Evolutionary conservation across 352 stramenopile species (phyloP).

Genomic region (Phytopythium aichiense): DNA sequence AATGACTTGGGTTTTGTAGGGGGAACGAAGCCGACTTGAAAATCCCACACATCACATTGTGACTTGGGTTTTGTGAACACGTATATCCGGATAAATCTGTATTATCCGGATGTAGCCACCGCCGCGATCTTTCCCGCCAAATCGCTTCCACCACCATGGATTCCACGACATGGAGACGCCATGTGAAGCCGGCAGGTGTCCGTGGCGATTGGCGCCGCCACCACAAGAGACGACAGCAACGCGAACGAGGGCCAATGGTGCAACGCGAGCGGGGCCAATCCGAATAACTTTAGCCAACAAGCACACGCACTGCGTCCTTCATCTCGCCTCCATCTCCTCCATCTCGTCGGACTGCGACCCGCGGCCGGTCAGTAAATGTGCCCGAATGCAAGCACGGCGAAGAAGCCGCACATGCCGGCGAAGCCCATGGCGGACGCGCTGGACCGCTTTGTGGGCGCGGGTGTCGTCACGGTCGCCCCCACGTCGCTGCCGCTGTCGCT

Average conservation of each 20-base stretch:
- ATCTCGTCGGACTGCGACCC: neutral
- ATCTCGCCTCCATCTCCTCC: neutral
- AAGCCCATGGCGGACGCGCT: constrained; percentile 4
- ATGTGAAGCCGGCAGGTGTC: too few relatives aligned
- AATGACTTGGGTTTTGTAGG: neutral
- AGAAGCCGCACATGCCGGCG: constrained; percentile 7
- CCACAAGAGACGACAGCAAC: too few relatives aligned
- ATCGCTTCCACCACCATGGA: too few relatives aligned
- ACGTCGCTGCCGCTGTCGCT: neutral
- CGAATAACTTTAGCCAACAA: neutral
- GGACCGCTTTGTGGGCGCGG: constrained; percentile 2
- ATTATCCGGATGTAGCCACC: too few relatives aligned
- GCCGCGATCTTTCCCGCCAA: too few relatives aligned
- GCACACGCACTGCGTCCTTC: neutral
- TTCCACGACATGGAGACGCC: too few relatives aligned
- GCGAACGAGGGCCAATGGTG: too few relatives aligned
- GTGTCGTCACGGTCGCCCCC: neutral
- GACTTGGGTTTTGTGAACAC: too few relatives aligned
- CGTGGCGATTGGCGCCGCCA: too few relatives aligned
- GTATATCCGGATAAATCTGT: too few relatives aligned
- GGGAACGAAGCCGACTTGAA: neutral
- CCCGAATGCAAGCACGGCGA: constrained; percentile 5
- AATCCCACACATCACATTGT: too few relatives aligned
- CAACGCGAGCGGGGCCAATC: neutral
- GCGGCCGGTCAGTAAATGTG: neutral